These are phyloP conservation scores for Chytriomyces hyalinus DNA, from an alignment of 192 early-diverging fungal species.

Conservation along the genomic window DNA sequence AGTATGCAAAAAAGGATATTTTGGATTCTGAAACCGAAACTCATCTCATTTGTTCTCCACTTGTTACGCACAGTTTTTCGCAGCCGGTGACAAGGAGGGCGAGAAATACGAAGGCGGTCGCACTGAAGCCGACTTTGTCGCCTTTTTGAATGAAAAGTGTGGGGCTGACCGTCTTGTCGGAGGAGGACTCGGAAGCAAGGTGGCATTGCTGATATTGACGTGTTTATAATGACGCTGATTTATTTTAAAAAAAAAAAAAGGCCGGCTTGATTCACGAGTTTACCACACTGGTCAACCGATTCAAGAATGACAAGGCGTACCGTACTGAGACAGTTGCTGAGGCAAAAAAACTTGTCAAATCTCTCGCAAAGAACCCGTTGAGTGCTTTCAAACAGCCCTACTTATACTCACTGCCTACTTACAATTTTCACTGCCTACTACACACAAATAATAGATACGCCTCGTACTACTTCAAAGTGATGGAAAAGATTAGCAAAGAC, in stretches of 20 bases:
- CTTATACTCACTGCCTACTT: background rate
- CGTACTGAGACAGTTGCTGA: conserved; percentile 52
- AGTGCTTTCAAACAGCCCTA: background rate
- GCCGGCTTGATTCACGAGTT: conserved; percentile 69
- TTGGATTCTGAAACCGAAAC: background rate
- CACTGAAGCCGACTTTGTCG: conserved; percentile 71
- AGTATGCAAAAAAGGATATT: background rate
- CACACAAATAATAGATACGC: conserved; percentile 57
- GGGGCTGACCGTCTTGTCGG: conserved; percentile 75
- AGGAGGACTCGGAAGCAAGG: conserved; percentile 70
- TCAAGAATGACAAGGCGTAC: conserved; percentile 57
- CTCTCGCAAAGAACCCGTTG: conserved; percentile 48
- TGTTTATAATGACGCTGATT: too few relatives aligned
- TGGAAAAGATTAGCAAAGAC: conserved; percentile 80
- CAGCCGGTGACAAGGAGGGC: conserved; percentile 63
- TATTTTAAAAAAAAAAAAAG: conserved; percentile 10
- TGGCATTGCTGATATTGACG: conserved; percentile 16
- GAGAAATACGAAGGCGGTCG: conserved; percentile 78
- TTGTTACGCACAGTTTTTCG: conserved; percentile 61
- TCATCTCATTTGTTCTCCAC: conserved; percentile 6
- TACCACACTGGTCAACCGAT: conserved; percentile 65
- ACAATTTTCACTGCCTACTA: too few relatives aligned
- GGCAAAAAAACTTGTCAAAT: conserved; percentile 48
- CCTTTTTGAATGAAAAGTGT: conserved; percentile 84
- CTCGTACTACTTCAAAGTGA: conserved; percentile 88